A percentile compares a stretch with the other conserved stretches of the same genome.
Conservation (phyloP, 148 eudicot genomes). For the Nepenthes gracilis region DNA sequence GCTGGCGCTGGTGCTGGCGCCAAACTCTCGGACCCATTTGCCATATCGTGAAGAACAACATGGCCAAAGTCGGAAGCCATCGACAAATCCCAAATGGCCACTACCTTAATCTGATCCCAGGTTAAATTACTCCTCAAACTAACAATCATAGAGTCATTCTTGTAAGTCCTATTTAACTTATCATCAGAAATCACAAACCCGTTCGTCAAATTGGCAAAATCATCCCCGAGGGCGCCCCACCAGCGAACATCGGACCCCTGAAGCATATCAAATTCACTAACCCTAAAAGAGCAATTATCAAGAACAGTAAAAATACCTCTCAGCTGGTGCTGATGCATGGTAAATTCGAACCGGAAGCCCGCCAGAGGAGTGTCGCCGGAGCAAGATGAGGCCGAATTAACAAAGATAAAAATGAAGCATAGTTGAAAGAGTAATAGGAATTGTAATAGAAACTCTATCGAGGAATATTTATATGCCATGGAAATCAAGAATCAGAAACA, state of each 20-base stretch:
- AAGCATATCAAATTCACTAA: slow-evolving; percentile 77
- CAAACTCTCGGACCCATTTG: slow-evolving; percentile 17
- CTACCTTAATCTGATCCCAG: slow-evolving; percentile 63
- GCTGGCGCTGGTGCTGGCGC: slow-evolving; percentile 26
- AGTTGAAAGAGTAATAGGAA: slow-evolving; percentile 10
- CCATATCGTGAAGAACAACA: slow-evolving; percentile 25
- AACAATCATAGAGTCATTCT: slow-evolving; percentile 61
- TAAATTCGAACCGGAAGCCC: slow-evolving; percentile 47
- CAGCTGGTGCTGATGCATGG: slow-evolving; percentile 78
- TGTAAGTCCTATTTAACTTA: slow-evolving; percentile 43
- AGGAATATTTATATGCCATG: slow-evolving; percentile 18
- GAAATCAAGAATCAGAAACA: slow-evolving; percentile 2
- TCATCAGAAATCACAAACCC: slow-evolving; percentile 68
- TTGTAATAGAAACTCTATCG: slow-evolving; percentile 12
- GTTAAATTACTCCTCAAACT: slow-evolving; percentile 45
- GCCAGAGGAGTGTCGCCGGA: slow-evolving; percentile 30
- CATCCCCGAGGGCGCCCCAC: slow-evolving; percentile 72
- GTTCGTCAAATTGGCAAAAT: slow-evolving; percentile 54
- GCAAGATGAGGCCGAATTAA: slow-evolving; percentile 28
- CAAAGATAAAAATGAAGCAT: slow-evolving; percentile 6
- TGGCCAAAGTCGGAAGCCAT: slow-evolving; percentile 80
- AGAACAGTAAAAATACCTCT: slow-evolving; percentile 55
- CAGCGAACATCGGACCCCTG: slow-evolving; percentile 76
- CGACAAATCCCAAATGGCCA: slow-evolving; percentile 66
- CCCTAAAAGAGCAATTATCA: slow-evolving; percentile 77